A percentile compares a stretch with the other conserved stretches of the same genome.
Conservation (phyloP, 2,329 filamentous ascomycete species). For the Colletotrichum musicola region DNA sequence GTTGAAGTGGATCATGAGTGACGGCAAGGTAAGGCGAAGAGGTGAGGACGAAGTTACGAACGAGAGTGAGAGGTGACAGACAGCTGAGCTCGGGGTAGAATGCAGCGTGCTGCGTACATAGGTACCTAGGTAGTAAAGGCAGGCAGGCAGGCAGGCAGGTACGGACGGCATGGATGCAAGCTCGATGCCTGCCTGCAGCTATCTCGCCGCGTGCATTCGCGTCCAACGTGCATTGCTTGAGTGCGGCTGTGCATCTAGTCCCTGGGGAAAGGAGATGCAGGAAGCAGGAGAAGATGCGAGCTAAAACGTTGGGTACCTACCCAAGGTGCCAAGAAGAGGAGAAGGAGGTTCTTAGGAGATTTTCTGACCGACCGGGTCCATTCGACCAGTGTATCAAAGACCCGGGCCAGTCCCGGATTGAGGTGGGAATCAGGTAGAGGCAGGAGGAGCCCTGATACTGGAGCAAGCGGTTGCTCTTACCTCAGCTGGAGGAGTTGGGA, state of each 20-base stretch:
- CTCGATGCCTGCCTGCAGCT: constrained; percentile 7
- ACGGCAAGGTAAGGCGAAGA: neutral
- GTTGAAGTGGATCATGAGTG: constrained; percentile 13
- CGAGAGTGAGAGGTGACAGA: neutral
- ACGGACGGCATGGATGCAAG: constrained; percentile 12
- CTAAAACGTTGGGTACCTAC: constrained; percentile 22
- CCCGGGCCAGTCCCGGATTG: neutral
- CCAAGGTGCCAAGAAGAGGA: neutral
- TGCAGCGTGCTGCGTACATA: neutral
- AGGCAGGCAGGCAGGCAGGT: neutral
- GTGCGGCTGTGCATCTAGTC: constrained; percentile 26
- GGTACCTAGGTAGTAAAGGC: too few relatives aligned
- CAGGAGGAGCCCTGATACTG: neutral
- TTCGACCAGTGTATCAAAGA: too few relatives aligned
- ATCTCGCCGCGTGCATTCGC: constrained; percentile 12
- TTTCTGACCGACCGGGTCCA: too few relatives aligned
- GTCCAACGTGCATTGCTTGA: constrained; percentile 11
- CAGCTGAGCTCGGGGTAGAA: neutral
- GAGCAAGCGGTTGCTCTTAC: neutral
- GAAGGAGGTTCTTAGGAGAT: neutral
- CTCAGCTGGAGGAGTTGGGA: neutral
- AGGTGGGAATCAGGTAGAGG: neutral
- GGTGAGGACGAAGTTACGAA: neutral
- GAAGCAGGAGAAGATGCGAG: constrained; percentile 21
- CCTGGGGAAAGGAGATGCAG: constrained; percentile 23